Evolutionary conservation across 2,329 filamentous ascomycete genomes (phyloP).

Genomic region (Neonectria punicea): DNA sequence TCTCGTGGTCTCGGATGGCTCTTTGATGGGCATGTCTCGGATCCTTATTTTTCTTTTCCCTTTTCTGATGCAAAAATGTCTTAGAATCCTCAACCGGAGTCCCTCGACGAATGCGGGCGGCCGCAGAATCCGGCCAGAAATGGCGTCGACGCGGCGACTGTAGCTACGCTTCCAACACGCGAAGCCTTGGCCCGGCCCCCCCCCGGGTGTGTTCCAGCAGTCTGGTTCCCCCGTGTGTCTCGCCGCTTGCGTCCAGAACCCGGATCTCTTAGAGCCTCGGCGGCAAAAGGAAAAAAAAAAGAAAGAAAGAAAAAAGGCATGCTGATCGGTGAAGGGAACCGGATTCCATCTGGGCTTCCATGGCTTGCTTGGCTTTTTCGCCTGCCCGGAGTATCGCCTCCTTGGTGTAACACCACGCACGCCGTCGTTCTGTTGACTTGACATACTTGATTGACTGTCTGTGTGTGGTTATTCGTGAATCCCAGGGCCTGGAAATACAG

Average conservation of each 20-base stretch:
- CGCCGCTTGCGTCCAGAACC: neutral
- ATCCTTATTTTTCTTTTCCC: neutral
- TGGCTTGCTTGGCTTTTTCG: constrained; percentile 9
- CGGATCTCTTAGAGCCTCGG: constrained; percentile 6
- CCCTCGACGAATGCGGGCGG: neutral
- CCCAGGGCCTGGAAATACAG: constrained; percentile 5
- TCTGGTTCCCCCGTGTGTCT: neutral
- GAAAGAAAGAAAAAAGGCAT: neutral
- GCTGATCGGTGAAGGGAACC: neutral
- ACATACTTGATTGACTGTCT: too few relatives aligned
- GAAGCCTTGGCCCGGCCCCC: neutral
- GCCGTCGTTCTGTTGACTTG: neutral
- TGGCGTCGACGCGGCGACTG: constrained; percentile 8
- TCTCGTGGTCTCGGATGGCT: neutral
- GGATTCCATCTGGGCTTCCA: neutral
- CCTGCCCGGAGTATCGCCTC: constrained; percentile 9
- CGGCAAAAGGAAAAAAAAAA: neutral
- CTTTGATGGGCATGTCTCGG: neutral
- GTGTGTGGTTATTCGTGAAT: too few relatives aligned
- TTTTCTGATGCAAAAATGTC: neutral
- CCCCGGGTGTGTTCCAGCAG: constrained; percentile 6
- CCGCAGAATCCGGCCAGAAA: constrained; percentile 10
- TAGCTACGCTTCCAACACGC: neutral
- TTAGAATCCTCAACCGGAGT: neutral
- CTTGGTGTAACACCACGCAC: neutral